These are phyloP conservation scores for Paramecium primaurelia DNA, from an alignment of 73 alveolate genomes.

Conservation along the genomic window DNA sequence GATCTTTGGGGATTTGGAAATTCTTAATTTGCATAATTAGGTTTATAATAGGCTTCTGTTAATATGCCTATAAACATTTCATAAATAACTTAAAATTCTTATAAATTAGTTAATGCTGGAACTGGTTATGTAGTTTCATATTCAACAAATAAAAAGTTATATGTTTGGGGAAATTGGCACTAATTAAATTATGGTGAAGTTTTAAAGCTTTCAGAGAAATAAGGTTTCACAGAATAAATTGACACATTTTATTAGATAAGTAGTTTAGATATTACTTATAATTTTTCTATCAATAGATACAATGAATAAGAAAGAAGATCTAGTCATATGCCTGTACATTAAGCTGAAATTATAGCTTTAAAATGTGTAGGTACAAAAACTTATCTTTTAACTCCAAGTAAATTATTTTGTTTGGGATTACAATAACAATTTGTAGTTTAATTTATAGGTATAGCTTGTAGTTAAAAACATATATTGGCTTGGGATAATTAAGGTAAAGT, in stretches of 20 bases:
- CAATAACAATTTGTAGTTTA: not conserved
- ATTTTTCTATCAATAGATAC: not conserved
- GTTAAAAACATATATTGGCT: not conserved
- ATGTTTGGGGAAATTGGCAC: not conserved
- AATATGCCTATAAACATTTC: not conserved
- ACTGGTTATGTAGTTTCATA: not conserved
- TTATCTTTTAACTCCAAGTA: not conserved
- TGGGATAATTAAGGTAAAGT: conserved; percentile 32
- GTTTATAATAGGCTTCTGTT: not conserved
- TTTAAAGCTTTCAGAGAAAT: not conserved
- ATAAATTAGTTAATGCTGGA: not conserved
- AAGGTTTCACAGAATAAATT: not conserved
- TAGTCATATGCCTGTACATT: not conserved
- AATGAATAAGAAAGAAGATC: not conserved
- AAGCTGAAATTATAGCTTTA: not conserved
- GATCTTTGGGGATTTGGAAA: conserved; percentile 23
- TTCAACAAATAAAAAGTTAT: not conserved
- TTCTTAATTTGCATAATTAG: not conserved
- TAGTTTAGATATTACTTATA: not conserved
- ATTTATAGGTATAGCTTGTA: conserved; percentile 15
- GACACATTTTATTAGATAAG: not conserved
- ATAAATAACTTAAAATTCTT: not conserved
- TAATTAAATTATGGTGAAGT: not conserved
- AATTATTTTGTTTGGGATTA: not conserved
- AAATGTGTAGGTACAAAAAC: not conserved